These are phyloP conservation scores for Elsinoe perseae DNA, from an alignment of 2,329 filamentous ascomycete species.

Conservation along the genomic window DNA sequence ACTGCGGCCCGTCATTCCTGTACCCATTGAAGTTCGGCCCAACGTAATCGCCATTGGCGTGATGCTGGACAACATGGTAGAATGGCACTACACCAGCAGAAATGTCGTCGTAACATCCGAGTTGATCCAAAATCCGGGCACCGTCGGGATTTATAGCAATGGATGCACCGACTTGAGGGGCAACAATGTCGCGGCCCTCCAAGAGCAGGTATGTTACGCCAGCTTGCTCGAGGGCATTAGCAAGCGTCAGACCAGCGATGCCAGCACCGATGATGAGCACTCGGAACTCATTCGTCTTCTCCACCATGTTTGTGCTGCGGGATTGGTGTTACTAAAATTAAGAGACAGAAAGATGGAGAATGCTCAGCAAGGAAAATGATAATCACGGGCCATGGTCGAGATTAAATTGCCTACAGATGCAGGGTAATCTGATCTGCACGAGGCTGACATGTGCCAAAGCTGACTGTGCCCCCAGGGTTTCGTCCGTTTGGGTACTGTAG, in stretches of 20 bases:
- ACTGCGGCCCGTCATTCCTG: background rate
- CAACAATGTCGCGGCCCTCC: slow-evolving; percentile 37
- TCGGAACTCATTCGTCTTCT: slow-evolving; percentile 24
- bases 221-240: slow-evolving; percentile 39
- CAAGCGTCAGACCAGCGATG: slow-evolving; percentile 42
- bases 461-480: background rate
- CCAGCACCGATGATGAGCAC: slow-evolving; percentile 45
- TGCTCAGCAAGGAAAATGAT: background rate
- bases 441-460: background rate
- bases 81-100: slow-evolving; percentile 16
- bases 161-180: slow-evolving; percentile 42
- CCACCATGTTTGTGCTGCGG: background rate
- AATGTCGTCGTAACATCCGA: slow-evolving; percentile 36
- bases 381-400: background rate
- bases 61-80: background rate
- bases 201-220: slow-evolving; percentile 45
- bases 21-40: background rate
- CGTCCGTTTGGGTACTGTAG: background rate
- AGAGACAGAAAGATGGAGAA: background rate
- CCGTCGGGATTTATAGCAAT: slow-evolving; percentile 42
- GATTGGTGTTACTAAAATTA: no score
- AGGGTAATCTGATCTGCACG: background rate
- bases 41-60: background rate
- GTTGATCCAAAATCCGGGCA: slow-evolving; percentile 43
- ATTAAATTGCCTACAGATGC: background rate